A percentile compares a stretch with the other conserved stretches of the same genome.
Conservation (phyloP, 2,329 filamentous ascomycete genomes). For the Fusarium newnesense region DNA sequence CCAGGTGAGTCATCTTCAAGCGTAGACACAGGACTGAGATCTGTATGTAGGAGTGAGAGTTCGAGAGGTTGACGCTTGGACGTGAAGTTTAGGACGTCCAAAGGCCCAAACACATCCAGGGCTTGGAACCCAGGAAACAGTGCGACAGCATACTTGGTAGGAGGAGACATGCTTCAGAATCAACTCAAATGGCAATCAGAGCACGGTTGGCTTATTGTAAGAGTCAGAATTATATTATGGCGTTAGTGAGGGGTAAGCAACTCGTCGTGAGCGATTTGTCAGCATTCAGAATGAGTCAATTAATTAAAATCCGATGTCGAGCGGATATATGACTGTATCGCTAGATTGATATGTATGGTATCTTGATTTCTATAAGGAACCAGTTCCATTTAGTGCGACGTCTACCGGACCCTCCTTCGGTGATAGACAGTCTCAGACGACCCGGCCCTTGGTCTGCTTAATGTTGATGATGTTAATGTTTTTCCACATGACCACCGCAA, state of each 20-base stretch:
- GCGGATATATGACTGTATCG: neutral
- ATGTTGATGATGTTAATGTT: constrained; percentile 25
- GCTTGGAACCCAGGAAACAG: constrained; percentile 41
- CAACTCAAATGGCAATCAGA: too few relatives aligned
- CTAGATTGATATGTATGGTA: neutral
- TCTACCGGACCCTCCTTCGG: neutral
- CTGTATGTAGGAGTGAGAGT: constrained; percentile 44
- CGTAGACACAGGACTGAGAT: constrained; percentile 46
- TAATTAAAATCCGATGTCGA: too few relatives aligned
- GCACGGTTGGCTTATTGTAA: neutral
- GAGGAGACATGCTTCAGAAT: constrained; percentile 2
- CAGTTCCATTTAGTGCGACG: neutral
- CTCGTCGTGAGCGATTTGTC: neutral
- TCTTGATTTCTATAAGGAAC: neutral
- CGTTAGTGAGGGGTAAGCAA: neutral
- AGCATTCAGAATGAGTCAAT: neutral
- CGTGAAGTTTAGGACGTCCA: constrained; percentile 49
- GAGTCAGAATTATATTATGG: neutral
- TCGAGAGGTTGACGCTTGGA: constrained; percentile 38
- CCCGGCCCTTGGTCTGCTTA: constrained; percentile 28
- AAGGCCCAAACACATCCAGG: constrained; percentile 47
- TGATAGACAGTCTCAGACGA: neutral
- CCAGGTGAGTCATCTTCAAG: neutral
- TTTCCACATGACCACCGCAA: constrained; percentile 10
- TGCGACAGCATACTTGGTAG: constrained; percentile 36